Percentiles rank a stretch among this genome's conserved stretches.
phyloP scores from a whole-genome alignment of 192 early-diverging fungal genomes.

The Gamsiella multidivaricata region DNA sequence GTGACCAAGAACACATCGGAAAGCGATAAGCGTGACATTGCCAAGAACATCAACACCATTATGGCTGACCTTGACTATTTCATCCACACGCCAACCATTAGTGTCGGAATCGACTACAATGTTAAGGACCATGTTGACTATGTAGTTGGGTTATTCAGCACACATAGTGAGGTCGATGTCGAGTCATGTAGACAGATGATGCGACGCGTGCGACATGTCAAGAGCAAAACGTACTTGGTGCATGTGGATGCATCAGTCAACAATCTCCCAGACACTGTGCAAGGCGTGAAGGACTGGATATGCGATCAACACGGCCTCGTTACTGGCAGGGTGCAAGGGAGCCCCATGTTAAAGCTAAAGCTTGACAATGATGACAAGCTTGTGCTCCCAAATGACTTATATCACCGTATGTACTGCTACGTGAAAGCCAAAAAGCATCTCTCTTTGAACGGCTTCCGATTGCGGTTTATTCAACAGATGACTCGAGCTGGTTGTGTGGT shows the following conservation, averaged over 20 bases:
- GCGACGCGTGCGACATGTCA: slow-evolving; percentile 21
- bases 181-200: slow-evolving; percentile 22
- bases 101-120: slow-evolving; percentile 21
- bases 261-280: slow-evolving; percentile 9
- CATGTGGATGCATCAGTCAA: slow-evolving; percentile 1
- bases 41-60: slow-evolving; percentile 11
- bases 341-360: not conserved
- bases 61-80: slow-evolving; percentile 15
- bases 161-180: slow-evolving; percentile 11
- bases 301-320: slow-evolving; percentile 2
- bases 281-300: slow-evolving; percentile 1
- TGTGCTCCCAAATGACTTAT: not conserved
- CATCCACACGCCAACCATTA: slow-evolving; percentile 22
- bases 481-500: slow-evolving; percentile 15
- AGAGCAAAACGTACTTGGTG: slow-evolving; percentile 1
- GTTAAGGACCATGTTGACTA: slow-evolving; percentile 5
- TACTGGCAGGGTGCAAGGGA: not conserved
- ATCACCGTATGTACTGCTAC: slow-evolving; percentile 8
- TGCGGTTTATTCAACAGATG: slow-evolving; percentile 11
- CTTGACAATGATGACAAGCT: not conserved
- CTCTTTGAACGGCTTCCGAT: slow-evolving; percentile 1
- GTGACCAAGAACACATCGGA: slow-evolving; percentile 8
- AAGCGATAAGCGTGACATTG: not conserved
- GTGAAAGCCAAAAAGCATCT: slow-evolving; percentile 5
- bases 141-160: slow-evolving; percentile 14